Evolutionary conservation across 148 eudicot genomes (phyloP), one percentile per base, ranked within the genome.

Genomic region (Heliosperma pusillum): DNA sequence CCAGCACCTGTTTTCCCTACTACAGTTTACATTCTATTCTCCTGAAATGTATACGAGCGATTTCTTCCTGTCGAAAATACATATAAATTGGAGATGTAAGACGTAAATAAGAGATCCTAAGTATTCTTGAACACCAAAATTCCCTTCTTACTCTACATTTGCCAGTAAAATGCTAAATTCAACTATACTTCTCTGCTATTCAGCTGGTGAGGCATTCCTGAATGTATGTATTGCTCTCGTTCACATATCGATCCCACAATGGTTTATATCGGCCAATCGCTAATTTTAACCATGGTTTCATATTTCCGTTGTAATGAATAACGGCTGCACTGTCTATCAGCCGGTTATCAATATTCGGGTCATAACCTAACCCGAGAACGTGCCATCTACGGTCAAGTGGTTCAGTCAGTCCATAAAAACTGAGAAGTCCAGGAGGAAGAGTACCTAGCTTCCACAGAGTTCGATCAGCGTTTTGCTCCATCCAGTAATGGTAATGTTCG

Each of bases 311-410:
- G 66, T 82, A 91, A 75, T 91, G 97, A 68, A 88, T 53, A 12
- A 87, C 96, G 5, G 96, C 96, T 29, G 90, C 90, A 75, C 89
- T 88, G 65, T 88, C 92, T 70, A 90, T 90, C 69, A 90, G 76
- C 58, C 96, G 85, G 74, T 78, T 87, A 76, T 90, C 96, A 53
- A 90, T 82, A 73, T 84, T 87, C 40, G 86, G 75, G 25, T 90
- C 92, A 52, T 87, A 88, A 68, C 92, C 96, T 53, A 90, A 79
- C 69, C 96, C 96, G 9, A 90, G 86, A 44, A 90, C 89, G 33
- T 90, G 96, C 96, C 96, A 90, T 84, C 96, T 87, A 19, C 96
- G 84, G 72, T 90, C 96, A 45, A 90, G 96, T 20, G 96, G 92
- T 84, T 90, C 92, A 0, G 92, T 90, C 71, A 89, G 60, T 63